phyloP scores from a whole-genome alignment of 2,329 filamentous ascomycete genomes.

The Eurotiales sp. region DNA sequence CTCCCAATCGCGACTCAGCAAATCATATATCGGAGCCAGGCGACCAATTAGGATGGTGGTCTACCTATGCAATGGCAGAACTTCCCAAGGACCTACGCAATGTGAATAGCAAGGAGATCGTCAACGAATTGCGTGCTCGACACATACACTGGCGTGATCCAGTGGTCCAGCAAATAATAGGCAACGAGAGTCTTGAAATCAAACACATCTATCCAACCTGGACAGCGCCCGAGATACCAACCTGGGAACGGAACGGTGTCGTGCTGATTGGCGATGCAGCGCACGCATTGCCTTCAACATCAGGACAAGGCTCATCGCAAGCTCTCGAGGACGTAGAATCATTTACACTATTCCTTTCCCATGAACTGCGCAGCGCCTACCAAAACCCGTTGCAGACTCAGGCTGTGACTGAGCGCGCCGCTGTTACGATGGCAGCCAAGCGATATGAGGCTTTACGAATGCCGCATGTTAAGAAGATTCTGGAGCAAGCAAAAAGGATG shows the following conservation, averaged over 20 bases:
- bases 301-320: slow-evolving; percentile 55
- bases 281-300: slow-evolving; percentile 53
- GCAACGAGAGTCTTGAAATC: slow-evolving; percentile 29
- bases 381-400: not conserved
- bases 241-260: slow-evolving; percentile 47
- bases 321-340: slow-evolving; percentile 54
- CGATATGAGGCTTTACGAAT: slow-evolving; percentile 32
- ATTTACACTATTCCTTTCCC: slow-evolving; percentile 40
- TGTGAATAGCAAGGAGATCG: slow-evolving; percentile 29
- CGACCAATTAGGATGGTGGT: slow-evolving; percentile 44
- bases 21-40: slow-evolving; percentile 27
- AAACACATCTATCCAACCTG: slow-evolving; percentile 48
- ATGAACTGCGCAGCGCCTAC: slow-evolving; percentile 23
- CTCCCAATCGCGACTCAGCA: slow-evolving; percentile 22
- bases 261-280: slow-evolving; percentile 57
- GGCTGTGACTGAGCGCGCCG: slow-evolving; percentile 17
- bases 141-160: slow-evolving; percentile 47
- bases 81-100: slow-evolving; percentile 28
- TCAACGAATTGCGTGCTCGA: slow-evolving; percentile 35
- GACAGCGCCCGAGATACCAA: slow-evolving; percentile 45
- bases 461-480: slow-evolving; percentile 32
- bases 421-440: slow-evolving; percentile 26
- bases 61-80: slow-evolving; percentile 36
- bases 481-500: slow-evolving; percentile 28
- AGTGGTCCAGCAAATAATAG: slow-evolving; percentile 40